These are phyloP conservation scores for Casuarina equisetifolia DNA, from an alignment of 306 rosid species.

Conservation along the genomic window DNA sequence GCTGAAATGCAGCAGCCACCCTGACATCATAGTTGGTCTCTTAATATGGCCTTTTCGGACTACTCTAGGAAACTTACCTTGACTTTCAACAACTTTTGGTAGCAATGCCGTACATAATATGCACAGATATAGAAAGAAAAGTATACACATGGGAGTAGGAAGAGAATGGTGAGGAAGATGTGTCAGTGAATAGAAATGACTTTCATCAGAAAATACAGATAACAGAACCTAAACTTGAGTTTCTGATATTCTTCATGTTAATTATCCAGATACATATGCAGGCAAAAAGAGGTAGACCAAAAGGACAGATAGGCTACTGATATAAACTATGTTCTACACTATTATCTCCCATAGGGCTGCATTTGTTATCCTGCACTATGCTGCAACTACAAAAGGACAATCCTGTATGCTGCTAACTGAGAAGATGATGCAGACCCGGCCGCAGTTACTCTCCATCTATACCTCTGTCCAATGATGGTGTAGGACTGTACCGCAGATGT, in stretches of 20 bases:
- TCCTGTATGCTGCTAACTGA: slow-evolving; percentile 29
- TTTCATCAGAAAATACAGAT: not conserved
- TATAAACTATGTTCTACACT: slow-evolving; percentile 13
- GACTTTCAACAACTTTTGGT: not conserved
- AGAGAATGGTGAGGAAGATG: not conserved
- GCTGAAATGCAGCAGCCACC: not conserved
- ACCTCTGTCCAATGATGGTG: slow-evolving; percentile 36
- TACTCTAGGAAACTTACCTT: not conserved
- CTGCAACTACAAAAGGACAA: slow-evolving; percentile 39
- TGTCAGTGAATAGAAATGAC: not conserved
- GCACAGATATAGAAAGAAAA: not conserved
- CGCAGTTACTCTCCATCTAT: slow-evolving; percentile 33
- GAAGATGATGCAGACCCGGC: slow-evolving; percentile 30
- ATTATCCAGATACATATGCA: slow-evolving; percentile 22
- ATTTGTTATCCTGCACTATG: slow-evolving; percentile 34
- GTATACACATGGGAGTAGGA: not conserved
- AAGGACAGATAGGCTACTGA: slow-evolving; percentile 19
- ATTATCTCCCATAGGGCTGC: slow-evolving; percentile 17
- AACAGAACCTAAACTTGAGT: not conserved
- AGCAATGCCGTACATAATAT: not conserved
- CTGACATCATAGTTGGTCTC: not conserved
- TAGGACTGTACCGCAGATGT: slow-evolving; percentile 73
- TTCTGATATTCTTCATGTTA: slow-evolving; percentile 19
- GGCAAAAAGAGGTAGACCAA: slow-evolving; percentile 5
- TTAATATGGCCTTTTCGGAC: not conserved